Base-by-base conservation (phyloP, 2,329 filamentous ascomycete genomes). In the Colletotrichum sp. region DNA sequence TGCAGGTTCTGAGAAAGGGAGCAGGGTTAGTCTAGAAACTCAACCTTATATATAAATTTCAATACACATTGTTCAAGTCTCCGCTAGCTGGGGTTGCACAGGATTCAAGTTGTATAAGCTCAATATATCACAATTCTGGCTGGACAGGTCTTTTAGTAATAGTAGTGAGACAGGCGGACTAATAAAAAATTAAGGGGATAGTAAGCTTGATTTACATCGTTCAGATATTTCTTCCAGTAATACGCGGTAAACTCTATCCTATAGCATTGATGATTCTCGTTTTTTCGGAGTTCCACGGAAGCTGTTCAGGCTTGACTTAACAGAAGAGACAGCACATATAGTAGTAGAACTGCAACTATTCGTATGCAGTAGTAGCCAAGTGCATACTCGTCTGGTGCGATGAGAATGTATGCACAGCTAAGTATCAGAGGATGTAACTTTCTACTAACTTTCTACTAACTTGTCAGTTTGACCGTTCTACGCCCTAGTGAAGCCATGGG, bases 381-480 rank as follows among this genome's bases (percentile, higher is more conserved):
- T n/a, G 18, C 18, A 10, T 6, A 6, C 38, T 43, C 38, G 38
- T 43, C 38, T 4, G 16, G 38, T 43, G 5, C 38, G 38, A 43
- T 8, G 3, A 10, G 2, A 6, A 43, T 38, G 36, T 5, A 18
- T 38, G 1, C 5, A 16, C 4, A 0, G 7, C 0, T 38, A 38
- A 18, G 8, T 38, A 38, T 38, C 18, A 43, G 18, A 43, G 38
- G 5, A n/a, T 43, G 8, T 8, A 43, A 5, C 5, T n/a, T n/a
- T 43, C 38, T 43, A 43, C 0, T 8, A 43, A 5, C 5, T n/a
- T n/a, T 43, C 38, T 43, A 43, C 0, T 43, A 9, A 10, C 3
- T n/a, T 16, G 16, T 6, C 16, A n/a, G 2, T n/a, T 43, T 10
- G 43, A 48, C 10, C 18, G 18, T 12, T 21, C 10, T 4, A 12